phyloP scores from a whole-genome alignment of 2,329 filamentous ascomycete species.

The Penicillium crustosum region DNA sequence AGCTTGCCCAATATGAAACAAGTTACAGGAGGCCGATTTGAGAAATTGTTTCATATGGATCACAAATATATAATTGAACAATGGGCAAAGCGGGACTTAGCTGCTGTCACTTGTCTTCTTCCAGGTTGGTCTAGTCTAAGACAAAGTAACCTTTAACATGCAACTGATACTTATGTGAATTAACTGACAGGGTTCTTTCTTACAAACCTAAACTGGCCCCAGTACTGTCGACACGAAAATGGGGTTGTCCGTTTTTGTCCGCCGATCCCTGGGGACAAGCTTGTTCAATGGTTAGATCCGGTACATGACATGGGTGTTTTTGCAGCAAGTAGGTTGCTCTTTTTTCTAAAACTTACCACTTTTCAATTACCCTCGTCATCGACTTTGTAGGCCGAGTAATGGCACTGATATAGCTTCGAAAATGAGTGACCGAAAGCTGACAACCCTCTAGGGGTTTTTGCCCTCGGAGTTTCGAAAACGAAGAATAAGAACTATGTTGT shows the following conservation, averaged over 20 bases:
- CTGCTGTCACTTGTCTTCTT: neutral
- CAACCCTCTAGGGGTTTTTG: neutral
- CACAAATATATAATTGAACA: neutral
- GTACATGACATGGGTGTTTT: neutral
- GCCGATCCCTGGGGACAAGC: neutral
- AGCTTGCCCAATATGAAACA: neutral
- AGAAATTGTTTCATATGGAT: neutral
- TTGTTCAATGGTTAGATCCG: neutral
- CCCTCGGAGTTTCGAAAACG: neutral
- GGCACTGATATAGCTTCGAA: neutral
- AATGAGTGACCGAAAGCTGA: neutral
- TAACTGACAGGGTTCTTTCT: neutral
- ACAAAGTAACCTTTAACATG: neutral
- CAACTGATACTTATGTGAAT: neutral
- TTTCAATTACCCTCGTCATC: neutral
- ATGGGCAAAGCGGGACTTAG: neutral
- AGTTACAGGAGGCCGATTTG: neutral
- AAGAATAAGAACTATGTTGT: neutral
- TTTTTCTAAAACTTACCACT: neutral
- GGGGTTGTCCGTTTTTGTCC: neutral
- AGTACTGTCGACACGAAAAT: neutral
- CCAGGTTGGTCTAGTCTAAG: neutral
- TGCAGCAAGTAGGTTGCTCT: neutral
- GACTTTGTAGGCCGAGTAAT: neutral
- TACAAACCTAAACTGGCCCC: neutral